A percentile compares a stretch with the other conserved stretches of the same genome.
Conservation (phyloP, 768 basidiomycete species). For the Cubamyces sp. region DNA sequence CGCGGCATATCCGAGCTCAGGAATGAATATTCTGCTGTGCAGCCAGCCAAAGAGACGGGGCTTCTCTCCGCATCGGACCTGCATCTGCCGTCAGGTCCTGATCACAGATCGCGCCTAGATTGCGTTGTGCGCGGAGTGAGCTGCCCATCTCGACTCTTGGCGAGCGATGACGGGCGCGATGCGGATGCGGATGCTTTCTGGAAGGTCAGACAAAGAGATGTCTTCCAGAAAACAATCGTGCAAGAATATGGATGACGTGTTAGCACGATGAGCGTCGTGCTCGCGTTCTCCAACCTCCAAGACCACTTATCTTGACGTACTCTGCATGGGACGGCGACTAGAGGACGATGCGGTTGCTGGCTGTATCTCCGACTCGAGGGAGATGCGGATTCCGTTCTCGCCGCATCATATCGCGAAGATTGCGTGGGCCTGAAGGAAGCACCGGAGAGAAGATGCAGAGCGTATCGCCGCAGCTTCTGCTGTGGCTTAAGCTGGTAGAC, state of each 20-base stretch:
- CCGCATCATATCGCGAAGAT: neutral
- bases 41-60: neutral
- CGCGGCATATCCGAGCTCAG: neutral
- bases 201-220: neutral
- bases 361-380: neutral
- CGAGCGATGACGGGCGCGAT: too few relatives aligned
- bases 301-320: conserved; percentile 10
- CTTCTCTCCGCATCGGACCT: neutral
- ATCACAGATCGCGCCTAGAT: conserved; percentile 5
- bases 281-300: neutral
- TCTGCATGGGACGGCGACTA: neutral
- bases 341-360: too few relatives aligned
- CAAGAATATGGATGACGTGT: neutral
- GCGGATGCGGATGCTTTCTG: neutral
- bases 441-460: conserved; percentile 9
- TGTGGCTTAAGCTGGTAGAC: neutral
- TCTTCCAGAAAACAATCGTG: neutral
- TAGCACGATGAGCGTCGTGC: neutral
- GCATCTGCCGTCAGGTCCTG: neutral
- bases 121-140: neutral
- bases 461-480: neutral
- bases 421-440: neutral
- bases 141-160: neutral
- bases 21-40: neutral
- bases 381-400: neutral